Base-by-base conservation (phyloP, 495 filamentous ascomycete genomes). In the Aspergillus saccharolyticus region DNA sequence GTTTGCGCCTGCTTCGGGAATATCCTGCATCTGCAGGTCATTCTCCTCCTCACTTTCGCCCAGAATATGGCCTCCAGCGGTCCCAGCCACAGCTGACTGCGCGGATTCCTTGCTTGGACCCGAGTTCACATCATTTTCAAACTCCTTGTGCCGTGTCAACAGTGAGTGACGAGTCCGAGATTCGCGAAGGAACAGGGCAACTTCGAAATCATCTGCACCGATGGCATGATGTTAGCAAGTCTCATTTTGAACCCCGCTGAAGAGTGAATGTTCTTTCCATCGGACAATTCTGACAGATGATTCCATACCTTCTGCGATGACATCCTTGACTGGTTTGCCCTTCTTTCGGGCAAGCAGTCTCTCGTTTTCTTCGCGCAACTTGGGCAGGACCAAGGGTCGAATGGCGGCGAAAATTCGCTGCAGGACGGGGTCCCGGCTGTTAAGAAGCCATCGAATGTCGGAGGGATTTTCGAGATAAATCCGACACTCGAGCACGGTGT, bases 381-480 rank as follows among this genome's bases (percentile, higher is more conserved):
- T 97, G 0, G 93, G 91, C 46, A 96, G 73, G 1, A 98, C 90
- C 18, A 91, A 74, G 0, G 91, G 92, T 14, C 89, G 86, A 19
- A 97, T 86, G 44, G 84, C 85, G 63, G 86, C 81, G 55, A 97
- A 90, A 59, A 97, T 84, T 53, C 85, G 86, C 14, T 85, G 86
- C 10, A 98, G 81, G 25, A 91, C 80, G 1, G 87, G 85, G 58
- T 89, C 77, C 46, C 84, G 81, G 17, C 85, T 70, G 48, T 69
- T 60, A 46, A 96, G 80, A 9, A 98, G 85, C 94, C 94, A 98
- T 57, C 85, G 78, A 43, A 85, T 80, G 45, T 95, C 85, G 8
- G 88, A 83, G 2, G 94, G 94, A 55, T 89, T 90, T 56, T 97
- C 94, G 45, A 96, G 84, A 72, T 96, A 98, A 63, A 98, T 93